These are phyloP conservation scores for Claviceps cyperi DNA, from an alignment of 2,329 filamentous ascomycete genomes.

Conservation along the genomic window DNA sequence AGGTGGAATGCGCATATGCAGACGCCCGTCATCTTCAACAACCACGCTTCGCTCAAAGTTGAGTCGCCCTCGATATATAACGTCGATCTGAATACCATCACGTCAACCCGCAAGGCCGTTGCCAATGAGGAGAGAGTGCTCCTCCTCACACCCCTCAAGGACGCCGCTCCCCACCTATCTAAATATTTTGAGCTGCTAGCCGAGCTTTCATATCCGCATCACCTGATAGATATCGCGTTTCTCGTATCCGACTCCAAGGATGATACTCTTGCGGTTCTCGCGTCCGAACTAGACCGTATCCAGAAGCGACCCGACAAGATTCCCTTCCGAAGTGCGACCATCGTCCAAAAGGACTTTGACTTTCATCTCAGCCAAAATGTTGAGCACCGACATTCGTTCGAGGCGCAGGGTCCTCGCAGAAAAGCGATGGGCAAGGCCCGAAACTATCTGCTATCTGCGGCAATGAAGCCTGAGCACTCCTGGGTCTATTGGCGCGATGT, in stretches of 20 bases:
- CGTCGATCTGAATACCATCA: constrained; percentile 73
- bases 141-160: constrained; percentile 83
- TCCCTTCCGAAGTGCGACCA: constrained; percentile 70
- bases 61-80: constrained; percentile 67
- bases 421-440: constrained; percentile 82
- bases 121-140: constrained; percentile 76
- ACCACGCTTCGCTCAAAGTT: constrained; percentile 75
- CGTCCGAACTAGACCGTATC: constrained; percentile 73
- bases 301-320: constrained; percentile 68
- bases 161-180: constrained; percentile 66
- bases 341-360: constrained; percentile 87
- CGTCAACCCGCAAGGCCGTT: constrained; percentile 64
- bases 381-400: constrained; percentile 70
- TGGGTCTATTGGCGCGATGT: constrained; percentile 99
- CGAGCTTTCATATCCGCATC: constrained; percentile 83
- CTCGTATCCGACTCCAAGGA: constrained; percentile 84
- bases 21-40: constrained; percentile 92
- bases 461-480: constrained; percentile 83
- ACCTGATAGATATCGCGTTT: constrained; percentile 89
- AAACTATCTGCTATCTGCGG: constrained; percentile 76
- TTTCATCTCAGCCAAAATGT: constrained; percentile 63
- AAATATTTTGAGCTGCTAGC: constrained; percentile 90
- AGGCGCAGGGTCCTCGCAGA: constrained; percentile 75
- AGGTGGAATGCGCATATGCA: constrained; percentile 80
- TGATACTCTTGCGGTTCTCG: constrained; percentile 77